Conservation (phyloP, 176 grass and related monocot species). For the Carex parvula region DNA sequence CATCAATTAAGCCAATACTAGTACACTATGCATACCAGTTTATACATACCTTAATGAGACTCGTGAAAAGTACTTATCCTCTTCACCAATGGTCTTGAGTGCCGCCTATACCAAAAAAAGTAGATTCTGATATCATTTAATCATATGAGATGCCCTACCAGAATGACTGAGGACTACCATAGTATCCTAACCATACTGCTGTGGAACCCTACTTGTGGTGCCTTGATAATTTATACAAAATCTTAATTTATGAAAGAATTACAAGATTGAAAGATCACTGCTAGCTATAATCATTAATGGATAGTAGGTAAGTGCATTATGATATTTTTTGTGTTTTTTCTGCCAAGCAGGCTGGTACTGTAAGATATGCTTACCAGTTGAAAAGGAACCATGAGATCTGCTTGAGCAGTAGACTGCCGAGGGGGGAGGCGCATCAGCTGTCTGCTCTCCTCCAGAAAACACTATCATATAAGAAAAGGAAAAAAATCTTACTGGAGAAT, state of each 20-base stretch:
- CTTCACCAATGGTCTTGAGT: slow-evolving; percentile 84
- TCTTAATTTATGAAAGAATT: not conserved
- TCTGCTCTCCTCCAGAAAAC: slow-evolving; percentile 96
- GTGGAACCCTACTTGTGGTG: not conserved
- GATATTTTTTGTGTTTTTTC: not conserved
- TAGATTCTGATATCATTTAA: not conserved
- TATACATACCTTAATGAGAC: slow-evolving; percentile 70
- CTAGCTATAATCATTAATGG: not conserved
- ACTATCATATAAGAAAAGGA: slow-evolving; percentile 44
- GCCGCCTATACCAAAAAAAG: slow-evolving; percentile 64
- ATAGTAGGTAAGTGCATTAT: not conserved
- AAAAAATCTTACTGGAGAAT: not conserved
- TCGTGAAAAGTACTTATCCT: slow-evolving; percentile 91
- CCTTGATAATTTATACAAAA: not conserved
- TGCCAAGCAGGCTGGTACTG: not conserved
- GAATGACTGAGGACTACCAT: not conserved
- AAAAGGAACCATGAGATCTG: slow-evolving; percentile 94
- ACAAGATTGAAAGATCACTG: not conserved
- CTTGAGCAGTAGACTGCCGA: slow-evolving; percentile 97
- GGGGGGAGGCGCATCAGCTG: slow-evolving; percentile 91
- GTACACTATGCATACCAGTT: not conserved
- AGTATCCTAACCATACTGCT: not conserved
- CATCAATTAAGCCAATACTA: not conserved
- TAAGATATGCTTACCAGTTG: slow-evolving; percentile 62
- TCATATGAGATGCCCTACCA: not conserved